These are phyloP conservation scores for Globisporangium camurandrum DNA, from an alignment of 352 stramenopile genomes.

Conservation along the genomic window DNA sequence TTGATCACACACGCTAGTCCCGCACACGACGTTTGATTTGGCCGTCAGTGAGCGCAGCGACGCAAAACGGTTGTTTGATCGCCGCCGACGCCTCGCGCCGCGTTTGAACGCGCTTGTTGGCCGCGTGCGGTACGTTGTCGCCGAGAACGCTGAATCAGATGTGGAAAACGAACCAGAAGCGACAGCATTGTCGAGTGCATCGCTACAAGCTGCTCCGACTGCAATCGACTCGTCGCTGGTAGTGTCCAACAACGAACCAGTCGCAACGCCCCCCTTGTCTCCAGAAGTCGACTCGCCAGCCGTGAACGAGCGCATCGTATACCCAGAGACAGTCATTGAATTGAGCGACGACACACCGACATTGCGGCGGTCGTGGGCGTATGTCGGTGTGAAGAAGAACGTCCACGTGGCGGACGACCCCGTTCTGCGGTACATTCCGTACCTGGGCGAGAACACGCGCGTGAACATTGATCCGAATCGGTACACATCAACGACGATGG, in stretches of 20 bases:
- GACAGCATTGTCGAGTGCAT: background rate
- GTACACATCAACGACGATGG: constrained; percentile 53
- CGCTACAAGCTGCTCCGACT: too few relatives aligned
- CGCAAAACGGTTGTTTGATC: constrained; percentile 18
- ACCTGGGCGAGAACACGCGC: constrained; percentile 70
- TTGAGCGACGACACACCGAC: constrained; percentile 34
- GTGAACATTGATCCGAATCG: constrained; percentile 54
- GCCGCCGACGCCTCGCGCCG: constrained; percentile 5
- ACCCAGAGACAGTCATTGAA: constrained; percentile 48
- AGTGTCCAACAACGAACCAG: too few relatives aligned
- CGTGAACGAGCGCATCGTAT: constrained; percentile 12
- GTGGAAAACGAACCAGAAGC: too few relatives aligned
- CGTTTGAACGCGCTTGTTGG: constrained; percentile 31
- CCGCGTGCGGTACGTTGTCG: constrained; percentile 28
- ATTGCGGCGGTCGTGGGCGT: constrained; percentile 48
- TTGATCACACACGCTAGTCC: background rate
- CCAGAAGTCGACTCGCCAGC: too few relatives aligned
- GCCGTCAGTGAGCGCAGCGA: constrained; percentile 21
- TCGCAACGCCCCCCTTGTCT: too few relatives aligned
- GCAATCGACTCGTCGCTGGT: too few relatives aligned
- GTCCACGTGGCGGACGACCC: constrained; percentile 75
- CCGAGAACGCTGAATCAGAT: too few relatives aligned
- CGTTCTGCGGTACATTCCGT: constrained; percentile 83
- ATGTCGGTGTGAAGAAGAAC: constrained; percentile 67
- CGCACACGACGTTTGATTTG: constrained; percentile 11